phyloP scores from a whole-genome alignment of 129 eudicot species.

The Oenanthe sinensis region DNA sequence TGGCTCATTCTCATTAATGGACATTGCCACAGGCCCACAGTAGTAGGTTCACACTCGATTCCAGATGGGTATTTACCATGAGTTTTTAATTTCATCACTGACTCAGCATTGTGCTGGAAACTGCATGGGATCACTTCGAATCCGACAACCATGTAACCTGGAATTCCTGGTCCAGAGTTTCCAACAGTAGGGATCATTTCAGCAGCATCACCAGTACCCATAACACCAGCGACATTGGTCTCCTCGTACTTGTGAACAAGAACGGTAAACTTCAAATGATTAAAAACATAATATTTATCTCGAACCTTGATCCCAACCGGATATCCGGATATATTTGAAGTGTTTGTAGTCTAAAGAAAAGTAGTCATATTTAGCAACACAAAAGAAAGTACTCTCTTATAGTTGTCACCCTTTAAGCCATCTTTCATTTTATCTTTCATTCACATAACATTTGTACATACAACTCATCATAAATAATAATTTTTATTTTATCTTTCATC shows the following conservation, averaged over 20 bases:
- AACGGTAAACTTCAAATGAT: conserved; percentile 72
- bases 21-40: conserved; percentile 37
- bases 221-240: conserved; percentile 62
- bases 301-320: conserved; percentile 69
- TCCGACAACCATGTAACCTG: conserved; percentile 80
- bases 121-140: conserved; percentile 85
- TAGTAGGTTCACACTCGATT: conserved; percentile 50
- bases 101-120: conserved; percentile 39
- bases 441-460: too few species aligned
- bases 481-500: too few species aligned
- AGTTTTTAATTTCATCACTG: conserved; percentile 53
- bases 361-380: too few species aligned
- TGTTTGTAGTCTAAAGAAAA: too few species aligned
- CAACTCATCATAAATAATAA: too few species aligned
- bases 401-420: too few species aligned
- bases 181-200: conserved; percentile 69
- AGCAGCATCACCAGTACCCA: conserved; percentile 90
- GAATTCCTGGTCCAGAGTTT: conserved; percentile 43
- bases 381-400: too few species aligned
- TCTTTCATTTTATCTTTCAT: too few species aligned
- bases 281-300: conserved; percentile 56
- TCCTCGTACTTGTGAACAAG: conserved; percentile 74
- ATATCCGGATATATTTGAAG: conserved; percentile 50
- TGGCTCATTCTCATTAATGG: conserved; percentile 59
- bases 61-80: conserved; percentile 46